phyloP scores from a whole-genome alignment of 495 filamentous ascomycete species.

The Aspergillus incahuasiensis region DNA sequence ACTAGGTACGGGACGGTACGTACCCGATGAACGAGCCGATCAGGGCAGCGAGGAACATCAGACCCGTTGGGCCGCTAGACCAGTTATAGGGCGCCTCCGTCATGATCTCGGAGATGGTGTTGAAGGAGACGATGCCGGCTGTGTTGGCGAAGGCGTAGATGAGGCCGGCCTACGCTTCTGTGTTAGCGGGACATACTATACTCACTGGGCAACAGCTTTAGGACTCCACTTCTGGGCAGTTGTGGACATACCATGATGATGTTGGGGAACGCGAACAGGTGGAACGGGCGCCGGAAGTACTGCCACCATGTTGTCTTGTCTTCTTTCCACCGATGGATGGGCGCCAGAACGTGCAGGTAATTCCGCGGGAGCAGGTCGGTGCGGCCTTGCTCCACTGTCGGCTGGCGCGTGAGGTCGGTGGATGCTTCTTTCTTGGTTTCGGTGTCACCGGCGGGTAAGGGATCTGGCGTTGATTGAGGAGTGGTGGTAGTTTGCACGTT shows the following conservation, averaged over 20 bases:
- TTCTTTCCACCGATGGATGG: conserved; percentile 24
- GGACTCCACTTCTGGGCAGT: too few species aligned
- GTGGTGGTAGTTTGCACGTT: background rate
- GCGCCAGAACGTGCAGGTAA: conserved; percentile 19
- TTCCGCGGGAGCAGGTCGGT: conserved; percentile 19
- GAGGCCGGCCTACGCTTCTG: background rate
- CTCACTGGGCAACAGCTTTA: too few species aligned
- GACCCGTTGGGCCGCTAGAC: conserved; percentile 23
- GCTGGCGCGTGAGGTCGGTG: background rate
- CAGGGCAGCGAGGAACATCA: conserved; percentile 27
- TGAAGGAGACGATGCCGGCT: conserved; percentile 33
- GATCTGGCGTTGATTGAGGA: background rate
- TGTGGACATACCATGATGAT: conserved; percentile 30
- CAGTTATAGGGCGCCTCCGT: conserved; percentile 30
- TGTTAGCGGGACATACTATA: too few species aligned
- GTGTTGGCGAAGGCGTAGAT: conserved; percentile 30
- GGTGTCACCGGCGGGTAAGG: conserved; percentile 1
- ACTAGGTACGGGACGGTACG: background rate
- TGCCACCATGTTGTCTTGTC: conserved; percentile 31
- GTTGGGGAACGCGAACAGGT: conserved; percentile 33
- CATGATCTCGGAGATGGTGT: conserved; percentile 35
- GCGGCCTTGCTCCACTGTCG: conserved; percentile 12
- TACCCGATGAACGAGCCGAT: conserved; percentile 31
- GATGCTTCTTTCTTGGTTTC: conserved; percentile 9
- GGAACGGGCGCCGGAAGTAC: conserved; percentile 34